Percentiles rank a stretch among this genome's conserved stretches.
These are phyloP conservation scores for Candida namnaoensis DNA, from an alignment of 805 yeast species.

Conservation along the genomic window DNA sequence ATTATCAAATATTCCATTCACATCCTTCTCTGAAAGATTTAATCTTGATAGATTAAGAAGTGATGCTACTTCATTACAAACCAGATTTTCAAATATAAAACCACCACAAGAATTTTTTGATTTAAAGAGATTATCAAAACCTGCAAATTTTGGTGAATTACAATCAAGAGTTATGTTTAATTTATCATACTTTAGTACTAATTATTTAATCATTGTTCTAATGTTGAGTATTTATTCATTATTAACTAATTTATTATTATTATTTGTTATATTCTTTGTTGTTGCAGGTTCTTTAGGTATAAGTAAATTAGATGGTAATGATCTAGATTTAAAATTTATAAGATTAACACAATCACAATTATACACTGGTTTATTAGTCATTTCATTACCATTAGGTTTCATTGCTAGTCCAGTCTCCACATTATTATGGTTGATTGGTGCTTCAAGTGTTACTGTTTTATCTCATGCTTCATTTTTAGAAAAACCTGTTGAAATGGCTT, in stretches of 20 bases:
- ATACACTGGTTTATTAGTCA: slow-evolving; percentile 71
- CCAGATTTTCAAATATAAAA: slow-evolving; percentile 61
- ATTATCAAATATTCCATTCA: slow-evolving; percentile 26
- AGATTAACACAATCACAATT: slow-evolving; percentile 69
- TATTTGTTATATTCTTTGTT: slow-evolving; percentile 75
- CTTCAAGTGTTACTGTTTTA: slow-evolving; percentile 68
- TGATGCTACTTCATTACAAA: slow-evolving; percentile 47
- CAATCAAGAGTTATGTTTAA: slow-evolving; percentile 87
- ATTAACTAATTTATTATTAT: slow-evolving; percentile 73
- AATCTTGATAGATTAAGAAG: slow-evolving; percentile 38
- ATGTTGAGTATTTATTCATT: slow-evolving; percentile 76
- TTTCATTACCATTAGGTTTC: slow-evolving; percentile 76
- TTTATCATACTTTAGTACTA: slow-evolving; percentile 78
- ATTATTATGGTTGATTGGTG: slow-evolving; percentile 85
- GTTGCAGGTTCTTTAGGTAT: slow-evolving; percentile 73
- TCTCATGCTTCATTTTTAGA: slow-evolving; percentile 89
- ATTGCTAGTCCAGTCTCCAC: slow-evolving; percentile 87
- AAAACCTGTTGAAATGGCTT: slow-evolving; percentile 91
- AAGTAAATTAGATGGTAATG: slow-evolving; percentile 71
- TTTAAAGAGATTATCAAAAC: slow-evolving; percentile 81
- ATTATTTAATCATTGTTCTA: slow-evolving; percentile 69
- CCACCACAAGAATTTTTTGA: slow-evolving; percentile 95
- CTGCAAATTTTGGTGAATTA: slow-evolving; percentile 79
- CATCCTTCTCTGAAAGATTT: slow-evolving; percentile 36
- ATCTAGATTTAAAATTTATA: slow-evolving; percentile 63